Evolutionary conservation across 169 alveolate species (phyloP), one percentile per base, ranked within the genome.

Genomic region (Blepharisma undulans): DNA sequence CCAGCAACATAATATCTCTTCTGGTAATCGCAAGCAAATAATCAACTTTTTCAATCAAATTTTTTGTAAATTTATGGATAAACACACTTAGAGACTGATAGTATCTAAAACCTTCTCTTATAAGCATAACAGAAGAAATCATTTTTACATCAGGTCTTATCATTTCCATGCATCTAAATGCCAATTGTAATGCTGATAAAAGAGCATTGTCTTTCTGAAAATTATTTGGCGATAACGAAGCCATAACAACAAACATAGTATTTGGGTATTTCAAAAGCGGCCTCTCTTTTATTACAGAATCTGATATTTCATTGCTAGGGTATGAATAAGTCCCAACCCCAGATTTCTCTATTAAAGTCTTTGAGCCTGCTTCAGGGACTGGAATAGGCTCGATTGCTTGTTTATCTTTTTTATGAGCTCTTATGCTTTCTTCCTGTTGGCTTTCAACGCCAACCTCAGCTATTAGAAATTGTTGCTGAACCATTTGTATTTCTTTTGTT

Each of bases 401-500:
- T n/a, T n/a, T n/a, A n/a, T n/a, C n/a, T n/a, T n/a, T n/a, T n/a
- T n/a, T n/a, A n/a, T n/a, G n/a, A n/a, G n/a, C n/a, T n/a, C n/a
- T n/a, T n/a, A 76, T 76, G 27, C 84, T 76, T 18, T 21, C 18
- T 18, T 76, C 84, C 34, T 18, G 18, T 18, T 76, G 59, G 33
- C 90, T 71, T 10, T 76, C 91, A 6, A 33, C 34, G 27, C 60
- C 29, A 59, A 90, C 30, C 19, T n/a, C n/a, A n/a, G 95, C 90
- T 12, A 94, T 90, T 14, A 94, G 87, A 86, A 91, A 94, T 71
- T 94, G 92, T 87, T 94, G 91, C 61, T 92, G 92, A 0, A 94
- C 94, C 96, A 94, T 94, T 77, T 94, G 91, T 7, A 94, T 85
- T 85, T 94, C 96, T 79, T 94, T 94, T 33, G 72, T 86, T 59